phyloP scores from a whole-genome alignment of 1,284 basidiomycete species.

The Gomphus bonarii region DNA sequence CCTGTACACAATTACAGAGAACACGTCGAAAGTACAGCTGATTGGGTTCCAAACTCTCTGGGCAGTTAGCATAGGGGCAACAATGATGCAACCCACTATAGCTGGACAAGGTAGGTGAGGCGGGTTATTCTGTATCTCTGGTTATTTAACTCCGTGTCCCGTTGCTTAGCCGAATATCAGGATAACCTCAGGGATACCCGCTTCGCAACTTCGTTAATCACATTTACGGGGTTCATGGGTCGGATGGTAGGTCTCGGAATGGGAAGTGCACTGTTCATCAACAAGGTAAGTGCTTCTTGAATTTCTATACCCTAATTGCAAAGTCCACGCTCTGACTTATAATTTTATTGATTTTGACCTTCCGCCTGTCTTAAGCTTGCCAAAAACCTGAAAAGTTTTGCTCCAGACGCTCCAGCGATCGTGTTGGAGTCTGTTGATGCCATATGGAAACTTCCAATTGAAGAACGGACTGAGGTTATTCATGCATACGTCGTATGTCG shows the following conservation, averaged over 20 bases:
- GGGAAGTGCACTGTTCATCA: slow-evolving; percentile 9
- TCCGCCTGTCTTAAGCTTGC: slow-evolving; percentile 4
- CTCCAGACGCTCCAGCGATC: slow-evolving; percentile 4
- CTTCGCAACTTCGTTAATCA: neutral
- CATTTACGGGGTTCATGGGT: slow-evolving; percentile 7
- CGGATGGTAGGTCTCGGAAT: slow-evolving; percentile 9
- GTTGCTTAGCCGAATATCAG: neutral
- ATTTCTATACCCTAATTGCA: too few relatives aligned
- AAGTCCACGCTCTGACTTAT: neutral
- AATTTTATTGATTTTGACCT: neutral
- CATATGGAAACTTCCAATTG: neutral
- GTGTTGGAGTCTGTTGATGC: slow-evolving; percentile 3
- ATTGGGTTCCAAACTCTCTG: slow-evolving; percentile 9
- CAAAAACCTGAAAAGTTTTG: neutral
- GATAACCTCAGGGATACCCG: slow-evolving; percentile 6
- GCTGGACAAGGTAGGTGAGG: neutral
- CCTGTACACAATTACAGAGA: slow-evolving; percentile 7
- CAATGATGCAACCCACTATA: neutral
- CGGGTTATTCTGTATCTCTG: neutral
- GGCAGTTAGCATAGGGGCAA: slow-evolving; percentile 7
- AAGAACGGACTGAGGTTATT: neutral
- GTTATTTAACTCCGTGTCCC: neutral
- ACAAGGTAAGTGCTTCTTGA: neutral
- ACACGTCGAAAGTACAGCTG: neutral
- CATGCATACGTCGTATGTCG: slow-evolving; percentile 10